phyloP scores from a whole-genome alignment of 2,329 filamentous ascomycete species.

The Trichophyton verrucosum region DNA sequence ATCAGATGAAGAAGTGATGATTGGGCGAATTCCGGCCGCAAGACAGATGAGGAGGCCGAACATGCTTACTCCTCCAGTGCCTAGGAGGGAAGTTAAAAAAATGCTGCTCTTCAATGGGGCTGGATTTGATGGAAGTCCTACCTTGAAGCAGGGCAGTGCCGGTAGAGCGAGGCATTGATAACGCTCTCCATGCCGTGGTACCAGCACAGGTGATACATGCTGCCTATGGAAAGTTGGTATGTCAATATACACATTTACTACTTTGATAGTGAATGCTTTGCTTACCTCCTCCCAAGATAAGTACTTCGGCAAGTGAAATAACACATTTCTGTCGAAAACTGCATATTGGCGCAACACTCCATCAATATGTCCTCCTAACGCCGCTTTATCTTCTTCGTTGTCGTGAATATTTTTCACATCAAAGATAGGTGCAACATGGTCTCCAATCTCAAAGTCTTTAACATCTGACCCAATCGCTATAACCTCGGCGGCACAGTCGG shows the following conservation, averaged over 20 bases:
- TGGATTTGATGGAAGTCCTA: conserved; percentile 19
- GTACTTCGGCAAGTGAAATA: conserved; percentile 31
- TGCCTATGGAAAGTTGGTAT: not conserved
- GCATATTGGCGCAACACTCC: conserved; percentile 35
- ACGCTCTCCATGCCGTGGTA: conserved; percentile 33
- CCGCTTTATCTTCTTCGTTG: not conserved
- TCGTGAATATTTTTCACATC: conserved; percentile 40
- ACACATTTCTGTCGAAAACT: conserved; percentile 28
- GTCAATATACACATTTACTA: not conserved
- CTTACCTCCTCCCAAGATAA: conserved; percentile 28
- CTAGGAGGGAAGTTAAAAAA: conserved; percentile 38
- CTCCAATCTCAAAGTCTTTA: conserved; percentile 36
- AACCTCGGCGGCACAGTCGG: conserved; percentile 57
- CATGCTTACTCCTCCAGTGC: conserved; percentile 36
- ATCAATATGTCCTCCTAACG: conserved; percentile 47
- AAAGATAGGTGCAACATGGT: conserved; percentile 55
- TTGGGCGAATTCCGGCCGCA: conserved; percentile 21
- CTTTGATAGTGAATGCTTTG: not conserved
- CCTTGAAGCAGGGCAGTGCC: not conserved
- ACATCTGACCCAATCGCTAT: conserved; percentile 38
- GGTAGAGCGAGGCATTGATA: conserved; percentile 25
- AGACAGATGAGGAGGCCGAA: conserved; percentile 21
- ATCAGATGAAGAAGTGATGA: conserved; percentile 41
- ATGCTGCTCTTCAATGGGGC: not conserved
- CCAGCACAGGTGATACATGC: not conserved